A percentile compares a stretch with the other conserved stretches of the same genome.
phyloP scores from a whole-genome alignment of 768 basidiomycete species.

The Mycena pura region DNA sequence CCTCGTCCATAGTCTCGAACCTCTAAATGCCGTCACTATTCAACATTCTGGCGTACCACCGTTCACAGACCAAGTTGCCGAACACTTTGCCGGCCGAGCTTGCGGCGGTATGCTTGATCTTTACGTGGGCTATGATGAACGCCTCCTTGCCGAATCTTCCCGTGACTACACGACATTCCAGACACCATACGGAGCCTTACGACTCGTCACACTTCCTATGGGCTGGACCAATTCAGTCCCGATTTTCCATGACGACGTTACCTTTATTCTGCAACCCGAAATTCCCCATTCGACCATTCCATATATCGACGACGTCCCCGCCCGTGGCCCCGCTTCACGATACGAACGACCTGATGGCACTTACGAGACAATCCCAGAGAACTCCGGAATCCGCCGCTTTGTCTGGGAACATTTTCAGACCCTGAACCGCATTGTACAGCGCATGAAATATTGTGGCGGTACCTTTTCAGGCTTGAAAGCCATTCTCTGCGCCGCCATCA shows the following conservation, averaged over 20 bases:
- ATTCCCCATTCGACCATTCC: conserved; percentile 11
- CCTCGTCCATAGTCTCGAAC: conserved; percentile 27
- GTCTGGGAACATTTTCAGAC: conserved; percentile 44
- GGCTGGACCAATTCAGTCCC: conserved; percentile 33
- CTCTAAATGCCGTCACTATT: conserved; percentile 25
- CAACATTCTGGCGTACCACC: conserved; percentile 24
- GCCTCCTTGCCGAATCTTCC: conserved; percentile 28
- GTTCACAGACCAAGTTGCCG: conserved; percentile 9
- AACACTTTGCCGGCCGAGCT: not conserved
- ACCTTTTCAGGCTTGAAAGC: conserved; percentile 36
- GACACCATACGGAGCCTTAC: conserved; percentile 30
- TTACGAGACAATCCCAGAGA: conserved; percentile 30
- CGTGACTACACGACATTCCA: conserved; percentile 41
- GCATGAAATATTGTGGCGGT: conserved; percentile 35
- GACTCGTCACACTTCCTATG: conserved; percentile 35
- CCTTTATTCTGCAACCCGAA: not conserved
- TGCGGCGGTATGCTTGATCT: conserved; percentile 25
- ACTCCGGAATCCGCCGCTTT: conserved; percentile 37
- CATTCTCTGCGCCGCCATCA: conserved; percentile 19
- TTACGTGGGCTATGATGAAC: conserved; percentile 37
- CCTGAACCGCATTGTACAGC: conserved; percentile 42
- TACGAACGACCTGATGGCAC: not conserved
- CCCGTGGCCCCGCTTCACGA: conserved; percentile 2
- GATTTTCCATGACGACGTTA: conserved; percentile 5
- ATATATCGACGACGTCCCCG: conserved; percentile 21